A percentile compares a stretch with the other conserved stretches of the same genome.
Conservation (phyloP, 306 rosid species). For the Vigna mungo region DNA sequence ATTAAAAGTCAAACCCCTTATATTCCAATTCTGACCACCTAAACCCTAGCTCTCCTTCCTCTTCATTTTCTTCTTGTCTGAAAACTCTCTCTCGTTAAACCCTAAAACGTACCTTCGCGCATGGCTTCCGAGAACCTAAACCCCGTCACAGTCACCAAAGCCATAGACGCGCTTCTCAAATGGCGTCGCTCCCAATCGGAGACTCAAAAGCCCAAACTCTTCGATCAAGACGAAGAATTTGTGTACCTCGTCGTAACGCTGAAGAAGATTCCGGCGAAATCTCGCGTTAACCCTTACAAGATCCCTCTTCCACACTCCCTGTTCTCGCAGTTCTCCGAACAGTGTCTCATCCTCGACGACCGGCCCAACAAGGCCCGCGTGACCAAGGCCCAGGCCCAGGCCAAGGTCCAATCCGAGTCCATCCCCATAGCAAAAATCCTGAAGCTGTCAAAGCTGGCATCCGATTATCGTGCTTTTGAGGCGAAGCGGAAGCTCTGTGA, state of each 20-base stretch:
- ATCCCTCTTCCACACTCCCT: constrained; percentile 69
- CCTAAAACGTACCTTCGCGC: neutral
- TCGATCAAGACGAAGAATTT: constrained; percentile 64
- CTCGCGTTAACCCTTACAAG: constrained; percentile 72
- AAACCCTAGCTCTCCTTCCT: neutral
- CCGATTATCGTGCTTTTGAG: constrained; percentile 77
- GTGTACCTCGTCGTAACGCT: constrained; percentile 67
- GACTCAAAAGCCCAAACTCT: constrained; percentile 62
- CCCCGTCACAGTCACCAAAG: constrained; percentile 49
- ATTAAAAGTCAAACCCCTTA: neutral
- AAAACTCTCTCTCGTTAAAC: neutral
- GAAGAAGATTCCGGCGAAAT: constrained; percentile 62
- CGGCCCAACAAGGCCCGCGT: constrained; percentile 59
- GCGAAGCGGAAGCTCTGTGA: constrained; percentile 72
- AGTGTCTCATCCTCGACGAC: constrained; percentile 82
- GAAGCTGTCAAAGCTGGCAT: constrained; percentile 69
- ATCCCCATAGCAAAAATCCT: constrained; percentile 66
- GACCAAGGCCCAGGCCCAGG: constrained; percentile 55
- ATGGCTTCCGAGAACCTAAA: constrained; percentile 33
- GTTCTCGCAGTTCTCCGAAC: constrained; percentile 53
- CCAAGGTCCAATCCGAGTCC: constrained; percentile 62
- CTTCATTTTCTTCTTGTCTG: no score
- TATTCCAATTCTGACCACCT: neutral
- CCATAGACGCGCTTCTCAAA: constrained; percentile 69
- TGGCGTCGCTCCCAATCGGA: constrained; percentile 60